These are phyloP conservation scores for Yamadazyma akitaensis DNA, from an alignment of 805 yeast species.

Conservation along the genomic window DNA sequence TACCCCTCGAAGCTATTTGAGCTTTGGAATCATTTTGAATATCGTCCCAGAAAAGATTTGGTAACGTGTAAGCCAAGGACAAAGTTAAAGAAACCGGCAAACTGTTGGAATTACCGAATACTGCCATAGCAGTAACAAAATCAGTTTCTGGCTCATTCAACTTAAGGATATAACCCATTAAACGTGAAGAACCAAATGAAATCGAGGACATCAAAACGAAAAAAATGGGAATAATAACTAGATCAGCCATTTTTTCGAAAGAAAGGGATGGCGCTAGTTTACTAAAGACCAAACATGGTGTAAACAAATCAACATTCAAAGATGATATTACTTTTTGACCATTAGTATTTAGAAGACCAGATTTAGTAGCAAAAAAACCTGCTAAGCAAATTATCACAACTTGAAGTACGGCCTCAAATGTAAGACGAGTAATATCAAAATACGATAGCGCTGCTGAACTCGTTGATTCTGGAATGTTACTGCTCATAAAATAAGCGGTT, in stretches of 20 bases:
- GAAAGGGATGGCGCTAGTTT: conserved; percentile 70
- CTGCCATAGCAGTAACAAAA: conserved; percentile 95
- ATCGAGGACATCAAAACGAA: conserved; percentile 80
- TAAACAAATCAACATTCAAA: conserved; percentile 86
- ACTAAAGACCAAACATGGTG: conserved; percentile 91
- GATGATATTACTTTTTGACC: conserved; percentile 77
- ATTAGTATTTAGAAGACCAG: conserved; percentile 62
- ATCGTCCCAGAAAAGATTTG: conserved; percentile 73
- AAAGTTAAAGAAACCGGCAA: conserved; percentile 89
- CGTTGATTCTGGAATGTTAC: neutral
- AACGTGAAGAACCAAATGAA: conserved; percentile 59
- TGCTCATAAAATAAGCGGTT: conserved; percentile 3
- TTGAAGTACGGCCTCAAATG: conserved; percentile 88
- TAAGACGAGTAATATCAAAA: conserved; percentile 54
- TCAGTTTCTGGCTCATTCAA: conserved; percentile 77
- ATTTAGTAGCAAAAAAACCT: conserved; percentile 80
- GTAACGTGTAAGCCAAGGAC: conserved; percentile 72
- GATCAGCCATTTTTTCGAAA: conserved; percentile 71
- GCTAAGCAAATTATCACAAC: conserved; percentile 83
- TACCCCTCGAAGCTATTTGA: conserved; percentile 75
- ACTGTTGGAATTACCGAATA: conserved; percentile 93
- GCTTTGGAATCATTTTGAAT: conserved; percentile 63
- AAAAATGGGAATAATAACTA: conserved; percentile 79
- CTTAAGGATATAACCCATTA: conserved; percentile 49
- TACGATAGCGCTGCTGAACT: conserved; percentile 28